Conservation (phyloP, 2,329 filamentous ascomycete genomes). For the Myriosclerotinia scirpicola region DNA sequence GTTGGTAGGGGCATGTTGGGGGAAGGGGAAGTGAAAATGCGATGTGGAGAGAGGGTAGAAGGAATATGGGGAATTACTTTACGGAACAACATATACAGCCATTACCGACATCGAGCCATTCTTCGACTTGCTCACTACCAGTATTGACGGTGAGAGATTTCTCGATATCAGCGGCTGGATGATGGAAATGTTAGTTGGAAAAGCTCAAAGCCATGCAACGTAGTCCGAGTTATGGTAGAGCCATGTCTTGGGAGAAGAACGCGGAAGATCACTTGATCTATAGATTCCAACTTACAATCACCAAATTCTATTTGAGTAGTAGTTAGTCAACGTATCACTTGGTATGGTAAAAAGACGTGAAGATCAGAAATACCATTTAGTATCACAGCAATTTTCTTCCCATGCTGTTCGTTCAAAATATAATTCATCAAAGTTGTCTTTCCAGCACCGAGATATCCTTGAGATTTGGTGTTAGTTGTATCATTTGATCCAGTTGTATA, state of each 20-base stretch:
- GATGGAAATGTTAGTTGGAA: neutral
- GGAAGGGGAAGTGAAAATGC: neutral
- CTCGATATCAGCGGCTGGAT: conserved; percentile 79
- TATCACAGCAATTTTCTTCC: conserved; percentile 97
- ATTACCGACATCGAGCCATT: conserved; percentile 95
- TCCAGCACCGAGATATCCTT: conserved; percentile 86
- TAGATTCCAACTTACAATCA: conserved; percentile 58
- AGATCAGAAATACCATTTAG: conserved; percentile 69
- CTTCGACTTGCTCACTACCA: conserved; percentile 77
- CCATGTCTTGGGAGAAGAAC: neutral
- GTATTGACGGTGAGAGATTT: conserved; percentile 91
- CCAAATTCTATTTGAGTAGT: conserved; percentile 63
- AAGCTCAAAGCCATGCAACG: neutral
- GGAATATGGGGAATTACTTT: conserved; percentile 57
- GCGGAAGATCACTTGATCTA: conserved; percentile 5
- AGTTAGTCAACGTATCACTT: conserved; percentile 24
- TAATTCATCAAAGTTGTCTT: conserved; percentile 97
- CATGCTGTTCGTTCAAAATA: conserved; percentile 90
- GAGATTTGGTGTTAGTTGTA: neutral
- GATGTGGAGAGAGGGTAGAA: neutral
- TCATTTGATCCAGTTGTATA: neutral
- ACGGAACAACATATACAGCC: conserved; percentile 98
- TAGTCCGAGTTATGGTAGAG: neutral
- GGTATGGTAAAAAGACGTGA: neutral
- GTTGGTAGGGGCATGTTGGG: neutral